Base-by-base conservation (phyloP, 73 alveolate genomes). In the Paramecium primaurelia region DNA sequence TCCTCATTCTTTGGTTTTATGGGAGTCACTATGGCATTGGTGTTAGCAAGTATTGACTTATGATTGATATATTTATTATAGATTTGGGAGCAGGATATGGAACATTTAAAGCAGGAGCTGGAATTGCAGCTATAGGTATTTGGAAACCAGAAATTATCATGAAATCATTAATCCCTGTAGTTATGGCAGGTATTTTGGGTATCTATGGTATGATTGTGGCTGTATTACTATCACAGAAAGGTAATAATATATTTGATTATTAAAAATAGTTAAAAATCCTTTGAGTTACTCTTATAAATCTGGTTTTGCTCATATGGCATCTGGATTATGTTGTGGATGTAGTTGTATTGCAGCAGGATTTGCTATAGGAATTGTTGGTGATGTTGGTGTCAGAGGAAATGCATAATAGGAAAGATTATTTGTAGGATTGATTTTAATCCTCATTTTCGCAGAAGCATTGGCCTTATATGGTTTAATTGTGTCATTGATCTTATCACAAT, bases 31-130 rank as follows among this genome's bases (percentile, higher is more conserved):
- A 85, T 97, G 68, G 99, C 99, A 28, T 87, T 97, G 94, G 97
- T 95, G 59, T 96, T 97, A 93, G 99, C 99, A 83, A 97, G 93
- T 92, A 86, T 54, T 26, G 32, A 18, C 30, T 18, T 54, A 54
- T 32, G 2, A 38, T 87, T 7, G 22, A 87, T 68, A 58, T 25
- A 8, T 80, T 32, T 40, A n/a, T 54, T 18, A 71, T 93, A 94
- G 98, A 97, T 93, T 92, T 97, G 22, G 99, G 99, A 71, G 99
- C 99, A 42, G 99, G 98, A 49, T 97, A 97, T 85, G 99, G 99
- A 34, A 97, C 99, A 51, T 98, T 98, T 69, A 97, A 97, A 93
- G 87, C 97, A 10, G 99, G 99, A 34, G 97, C 97, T 28, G 99
- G 99, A 77, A 97, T 97, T 77, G 93, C 98, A 18, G 92, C 97